phyloP scores from a whole-genome alignment of 1,284 basidiomycete species.

The Tremellales sp. region DNA sequence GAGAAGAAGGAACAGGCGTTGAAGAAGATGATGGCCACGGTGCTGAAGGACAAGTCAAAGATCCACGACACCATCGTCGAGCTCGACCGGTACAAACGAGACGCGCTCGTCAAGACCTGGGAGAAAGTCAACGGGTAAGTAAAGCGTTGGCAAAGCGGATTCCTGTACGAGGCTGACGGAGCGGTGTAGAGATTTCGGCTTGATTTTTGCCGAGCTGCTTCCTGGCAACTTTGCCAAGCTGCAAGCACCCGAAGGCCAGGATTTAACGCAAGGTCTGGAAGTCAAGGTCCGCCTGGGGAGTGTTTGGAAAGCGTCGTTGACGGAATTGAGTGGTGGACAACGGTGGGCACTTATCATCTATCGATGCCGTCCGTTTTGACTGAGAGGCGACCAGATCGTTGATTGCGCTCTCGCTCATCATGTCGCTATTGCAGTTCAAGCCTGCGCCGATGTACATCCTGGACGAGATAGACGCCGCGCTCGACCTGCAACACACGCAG shows the following conservation, averaged over 20 bases:
- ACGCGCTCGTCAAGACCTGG: constrained; percentile 92
- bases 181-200: constrained; percentile 80
- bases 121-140: constrained; percentile 84
- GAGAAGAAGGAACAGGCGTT: constrained; percentile 89
- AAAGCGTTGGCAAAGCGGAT: neutral
- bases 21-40: constrained; percentile 83
- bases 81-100: constrained; percentile 89
- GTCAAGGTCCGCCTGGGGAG: constrained; percentile 92
- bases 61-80: constrained; percentile 93
- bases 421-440: constrained; percentile 97
- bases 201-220: constrained; percentile 91
- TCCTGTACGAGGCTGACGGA: constrained; percentile 1
- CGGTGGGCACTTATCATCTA: constrained; percentile 56
- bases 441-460: constrained; percentile 99
- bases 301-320: constrained; percentile 97
- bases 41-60: constrained; percentile 90
- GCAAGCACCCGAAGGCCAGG: constrained; percentile 87
- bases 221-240: constrained; percentile 97
- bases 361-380: neutral
- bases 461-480: constrained; percentile 95
- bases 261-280: constrained; percentile 90
- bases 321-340: constrained; percentile 95
- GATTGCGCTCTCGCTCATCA: constrained; percentile 94
- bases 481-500: constrained; percentile 93
- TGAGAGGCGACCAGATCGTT: constrained; percentile 62